These are phyloP conservation scores for Cucurbitaria berberidis DNA, from an alignment of 2,329 filamentous ascomycete species.

Conservation along the genomic window DNA sequence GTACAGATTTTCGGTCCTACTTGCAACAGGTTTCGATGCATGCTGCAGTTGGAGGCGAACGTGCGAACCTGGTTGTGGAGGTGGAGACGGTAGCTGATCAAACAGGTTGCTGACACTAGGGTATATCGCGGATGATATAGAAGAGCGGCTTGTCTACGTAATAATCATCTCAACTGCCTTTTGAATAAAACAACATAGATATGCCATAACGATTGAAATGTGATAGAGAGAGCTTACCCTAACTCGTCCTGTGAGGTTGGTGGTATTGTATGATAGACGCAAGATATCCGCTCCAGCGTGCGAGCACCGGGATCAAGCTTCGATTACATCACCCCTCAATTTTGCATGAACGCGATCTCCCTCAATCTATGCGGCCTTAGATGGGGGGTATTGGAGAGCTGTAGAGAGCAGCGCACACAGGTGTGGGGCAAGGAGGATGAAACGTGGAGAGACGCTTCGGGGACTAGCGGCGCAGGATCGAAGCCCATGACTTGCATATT, in stretches of 20 bases:
- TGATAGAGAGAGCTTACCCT: not conserved
- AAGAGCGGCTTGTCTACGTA: not conserved
- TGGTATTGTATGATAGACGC: not conserved
- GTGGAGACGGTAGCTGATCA: not conserved
- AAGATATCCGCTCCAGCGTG: not conserved
- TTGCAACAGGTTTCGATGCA: not conserved
- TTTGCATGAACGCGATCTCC: not conserved
- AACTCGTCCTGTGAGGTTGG: not conserved
- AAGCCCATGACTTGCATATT: not conserved
- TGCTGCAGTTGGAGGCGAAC: not conserved
- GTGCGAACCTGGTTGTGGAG: slow-evolving; percentile 28
- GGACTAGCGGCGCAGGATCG: not conserved
- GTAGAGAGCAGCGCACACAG: not conserved
- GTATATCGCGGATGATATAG: not conserved
- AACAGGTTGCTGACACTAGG: not conserved
- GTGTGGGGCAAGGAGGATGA: not conserved
- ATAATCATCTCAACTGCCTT: not conserved
- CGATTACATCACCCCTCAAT: not conserved
- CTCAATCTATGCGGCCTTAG: not conserved
- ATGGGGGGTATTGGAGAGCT: not conserved
- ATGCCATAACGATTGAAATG: not conserved
- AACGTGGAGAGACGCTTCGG: not conserved
- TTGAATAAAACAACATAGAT: not conserved
- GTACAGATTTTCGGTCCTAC: not conserved
- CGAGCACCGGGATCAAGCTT: not conserved